A percentile compares a stretch with the other conserved stretches of the same genome.
phyloP scores from a whole-genome alignment of 2,329 filamentous ascomycete species.

The Monilinia fructicola region DNA sequence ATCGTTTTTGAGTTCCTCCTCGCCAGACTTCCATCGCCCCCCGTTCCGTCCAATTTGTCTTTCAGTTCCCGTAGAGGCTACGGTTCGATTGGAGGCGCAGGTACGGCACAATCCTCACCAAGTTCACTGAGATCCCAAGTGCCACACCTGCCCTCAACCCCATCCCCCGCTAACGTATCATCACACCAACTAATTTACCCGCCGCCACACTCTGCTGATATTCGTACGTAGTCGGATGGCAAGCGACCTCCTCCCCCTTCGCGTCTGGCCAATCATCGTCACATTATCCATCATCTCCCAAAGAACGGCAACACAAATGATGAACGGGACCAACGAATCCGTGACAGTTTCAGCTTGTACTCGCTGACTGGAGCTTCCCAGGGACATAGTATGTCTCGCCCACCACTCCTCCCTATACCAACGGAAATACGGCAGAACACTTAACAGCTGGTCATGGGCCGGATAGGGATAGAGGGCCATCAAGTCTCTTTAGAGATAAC shows the following conservation, averaged over 20 bases:
- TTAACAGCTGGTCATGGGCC: conserved; percentile 41
- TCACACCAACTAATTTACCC: conserved; percentile 68
- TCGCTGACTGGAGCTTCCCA: conserved; percentile 47
- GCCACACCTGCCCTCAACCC: conserved; percentile 56
- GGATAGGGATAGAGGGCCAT: conserved; percentile 36
- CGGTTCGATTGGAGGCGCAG: conserved; percentile 77
- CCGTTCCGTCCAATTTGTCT: conserved; percentile 78
- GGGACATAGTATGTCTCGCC: conserved; percentile 37
- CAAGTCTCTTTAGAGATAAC: conserved; percentile 44
- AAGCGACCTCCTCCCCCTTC: conserved; percentile 62
- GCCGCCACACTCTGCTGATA: conserved; percentile 93
- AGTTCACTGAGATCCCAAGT: conserved; percentile 68
- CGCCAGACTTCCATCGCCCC: conserved; percentile 69
- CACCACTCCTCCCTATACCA: conserved; percentile 40
- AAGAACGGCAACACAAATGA: conserved; percentile 48
- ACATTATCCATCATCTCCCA: conserved; percentile 68
- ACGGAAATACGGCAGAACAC: conserved; percentile 37
- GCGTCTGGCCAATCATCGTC: conserved; percentile 60
- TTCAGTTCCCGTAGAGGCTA: conserved; percentile 70
- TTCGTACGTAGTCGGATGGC: conserved; percentile 80
- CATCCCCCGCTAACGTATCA: conserved; percentile 63
- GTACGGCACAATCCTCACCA: conserved; percentile 67
- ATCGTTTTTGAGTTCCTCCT: conserved; percentile 53
- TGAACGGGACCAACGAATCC: conserved; percentile 57
- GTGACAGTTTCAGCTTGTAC: conserved; percentile 63